Conservation (phyloP, 768 basidiomycete genomes). For the Lyophyllum semitale region DNA sequence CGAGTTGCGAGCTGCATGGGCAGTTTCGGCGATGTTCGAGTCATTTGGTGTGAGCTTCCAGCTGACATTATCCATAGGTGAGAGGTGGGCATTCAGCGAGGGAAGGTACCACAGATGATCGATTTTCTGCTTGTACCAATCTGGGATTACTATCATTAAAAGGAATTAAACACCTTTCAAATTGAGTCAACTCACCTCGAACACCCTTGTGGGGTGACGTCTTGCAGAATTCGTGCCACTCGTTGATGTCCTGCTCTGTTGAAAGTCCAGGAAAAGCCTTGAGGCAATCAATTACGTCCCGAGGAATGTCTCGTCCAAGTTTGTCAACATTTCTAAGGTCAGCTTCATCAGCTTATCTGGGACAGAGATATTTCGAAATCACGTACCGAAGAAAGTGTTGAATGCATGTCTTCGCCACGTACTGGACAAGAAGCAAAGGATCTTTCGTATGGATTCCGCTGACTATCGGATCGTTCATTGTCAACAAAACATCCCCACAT, state of each 20-base stretch:
- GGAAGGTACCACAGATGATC: conserved; percentile 18
- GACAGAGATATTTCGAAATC: background rate
- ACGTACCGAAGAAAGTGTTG: background rate
- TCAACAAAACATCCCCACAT: conserved; percentile 2
- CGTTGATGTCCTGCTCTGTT: conserved; percentile 15
- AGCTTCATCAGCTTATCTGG: background rate
- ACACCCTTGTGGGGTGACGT: background rate
- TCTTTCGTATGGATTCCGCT: background rate
- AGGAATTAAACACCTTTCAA: background rate
- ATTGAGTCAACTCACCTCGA: background rate
- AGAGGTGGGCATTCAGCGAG: conserved; percentile 18
- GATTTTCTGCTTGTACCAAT: conserved; percentile 20
- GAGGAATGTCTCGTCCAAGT: conserved; percentile 7
- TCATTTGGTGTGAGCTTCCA: conserved; percentile 19
- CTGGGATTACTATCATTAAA: background rate
- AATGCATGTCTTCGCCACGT: background rate
- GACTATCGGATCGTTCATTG: background rate
- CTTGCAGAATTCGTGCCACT: conserved; percentile 18
- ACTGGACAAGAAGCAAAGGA: background rate
- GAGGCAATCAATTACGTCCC: conserved; percentile 9
- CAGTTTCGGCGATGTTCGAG: conserved; percentile 21
- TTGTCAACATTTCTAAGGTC: conserved; percentile 20
- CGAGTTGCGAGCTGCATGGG: no score
- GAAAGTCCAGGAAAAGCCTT: conserved; percentile 15
- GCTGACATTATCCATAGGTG: conserved; percentile 10